Percentiles rank a stretch among this genome's conserved stretches.
phyloP scores from a whole-genome alignment of 2,329 filamentous ascomycete genomes.

The Hypocreales sp. region DNA sequence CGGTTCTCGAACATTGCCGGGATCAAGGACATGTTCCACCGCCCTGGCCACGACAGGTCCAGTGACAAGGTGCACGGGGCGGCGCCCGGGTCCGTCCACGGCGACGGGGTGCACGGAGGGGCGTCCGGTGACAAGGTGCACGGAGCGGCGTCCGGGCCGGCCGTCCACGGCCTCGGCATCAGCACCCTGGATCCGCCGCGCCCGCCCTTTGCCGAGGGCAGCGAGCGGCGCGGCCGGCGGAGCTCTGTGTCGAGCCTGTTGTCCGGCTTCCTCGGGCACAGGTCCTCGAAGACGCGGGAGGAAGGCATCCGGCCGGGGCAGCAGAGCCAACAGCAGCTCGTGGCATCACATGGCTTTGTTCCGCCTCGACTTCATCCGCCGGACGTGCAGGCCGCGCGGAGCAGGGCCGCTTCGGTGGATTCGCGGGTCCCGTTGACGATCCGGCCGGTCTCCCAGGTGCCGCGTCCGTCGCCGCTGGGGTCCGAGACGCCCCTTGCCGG shows the following conservation, averaged over 20 bases:
- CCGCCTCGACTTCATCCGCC: conserved; percentile 7
- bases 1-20: conserved; percentile 25
- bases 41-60: conserved; percentile 7
- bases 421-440: conserved; percentile 1
- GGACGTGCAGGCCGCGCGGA: no score
- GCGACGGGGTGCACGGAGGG: no score
- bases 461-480: conserved; percentile 3
- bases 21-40: conserved; percentile 12
- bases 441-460: conserved; percentile 1
- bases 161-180: no score
- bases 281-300: conserved; percentile 6
- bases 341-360: no score
- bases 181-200: conserved; percentile 7
- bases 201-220: conserved; percentile 2
- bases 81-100: no score
- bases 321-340: no score
- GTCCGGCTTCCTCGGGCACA: conserved; percentile 13
- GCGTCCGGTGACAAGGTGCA: no score
- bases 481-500: conserved; percentile 3
- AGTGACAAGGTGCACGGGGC: no score
- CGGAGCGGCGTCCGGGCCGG: no score
- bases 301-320: no score
- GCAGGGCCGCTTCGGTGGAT: conserved; percentile 2
- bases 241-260: conserved; percentile 15
- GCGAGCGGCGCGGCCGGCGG: conserved; percentile 11